These are phyloP conservation scores for Phytophthora megakarya DNA, from an alignment of 352 stramenopile species.

Conservation along the genomic window DNA sequence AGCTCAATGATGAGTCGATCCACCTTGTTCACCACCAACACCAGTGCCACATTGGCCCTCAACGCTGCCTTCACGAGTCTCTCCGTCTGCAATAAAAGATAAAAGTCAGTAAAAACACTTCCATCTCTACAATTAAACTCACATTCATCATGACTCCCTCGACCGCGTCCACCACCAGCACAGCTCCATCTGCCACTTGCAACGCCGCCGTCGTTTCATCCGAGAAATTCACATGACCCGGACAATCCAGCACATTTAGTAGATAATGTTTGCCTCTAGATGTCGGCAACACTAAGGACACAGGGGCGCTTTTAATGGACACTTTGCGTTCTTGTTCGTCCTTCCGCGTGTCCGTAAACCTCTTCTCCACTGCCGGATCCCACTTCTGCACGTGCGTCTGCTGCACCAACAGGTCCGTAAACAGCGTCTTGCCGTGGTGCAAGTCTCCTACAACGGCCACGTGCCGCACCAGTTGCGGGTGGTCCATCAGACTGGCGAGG, in stretches of 20 bases:
- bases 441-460: slow-evolving; percentile 97
- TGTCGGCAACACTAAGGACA: slow-evolving; percentile 94
- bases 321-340: slow-evolving; percentile 97
- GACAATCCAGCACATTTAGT: slow-evolving; percentile 97
- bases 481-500: slow-evolving; percentile 89
- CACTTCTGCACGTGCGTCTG: slow-evolving; percentile 89
- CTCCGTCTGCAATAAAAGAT: slow-evolving; percentile 85
- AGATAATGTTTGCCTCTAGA: slow-evolving; percentile 95
- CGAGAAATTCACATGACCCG: slow-evolving; percentile 97
- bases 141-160: slow-evolving; percentile 98
- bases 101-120: slow-evolving; percentile 18
- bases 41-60: slow-evolving; percentile 87
- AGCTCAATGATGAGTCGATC: slow-evolving; percentile 99
- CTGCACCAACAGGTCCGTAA: slow-evolving; percentile 92
- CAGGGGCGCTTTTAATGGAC: slow-evolving; percentile 96
- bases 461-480: slow-evolving; percentile 91
- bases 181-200: slow-evolving; percentile 93
- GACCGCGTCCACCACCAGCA: slow-evolving; percentile 97
- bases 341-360: slow-evolving; percentile 96
- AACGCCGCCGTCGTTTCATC: slow-evolving; percentile 95
- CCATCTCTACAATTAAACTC: not conserved
- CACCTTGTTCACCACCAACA: slow-evolving; percentile 97
- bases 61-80: slow-evolving; percentile 93
- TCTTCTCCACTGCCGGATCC: slow-evolving; percentile 73
- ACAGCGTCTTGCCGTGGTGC: slow-evolving; percentile 95